Percentiles rank a stretch among this genome's conserved stretches.
Evolutionary conservation across 2,329 filamentous ascomycete species (phyloP).

Genomic region (Phialemonium atrogriseum): DNA sequence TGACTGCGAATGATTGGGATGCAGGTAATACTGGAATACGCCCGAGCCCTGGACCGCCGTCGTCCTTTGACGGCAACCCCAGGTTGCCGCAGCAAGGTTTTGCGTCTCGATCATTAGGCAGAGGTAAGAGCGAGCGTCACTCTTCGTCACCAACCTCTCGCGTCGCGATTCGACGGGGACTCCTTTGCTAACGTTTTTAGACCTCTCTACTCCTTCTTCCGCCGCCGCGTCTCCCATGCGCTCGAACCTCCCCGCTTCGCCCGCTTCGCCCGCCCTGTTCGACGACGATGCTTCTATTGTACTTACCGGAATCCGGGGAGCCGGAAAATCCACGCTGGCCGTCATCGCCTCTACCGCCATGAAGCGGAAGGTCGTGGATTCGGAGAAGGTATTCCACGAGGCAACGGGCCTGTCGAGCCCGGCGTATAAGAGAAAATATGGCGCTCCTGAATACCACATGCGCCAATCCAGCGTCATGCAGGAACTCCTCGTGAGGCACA

Average conservation of each 20-base stretch:
- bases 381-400: constrained; percentile 60
- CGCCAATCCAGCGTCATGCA: constrained; percentile 56
- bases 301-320: constrained; percentile 63
- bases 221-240: too few species aligned
- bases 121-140: too few species aligned
- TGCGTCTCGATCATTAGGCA: too few species aligned
- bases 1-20: constrained; percentile 18
- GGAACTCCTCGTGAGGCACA: constrained; percentile 49
- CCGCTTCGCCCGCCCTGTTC: constrained; percentile 37
- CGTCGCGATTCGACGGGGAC: too few species aligned
- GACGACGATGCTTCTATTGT: constrained; percentile 60
- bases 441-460: constrained; percentile 52
- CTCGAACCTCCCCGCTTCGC: too few species aligned
- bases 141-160: too few species aligned
- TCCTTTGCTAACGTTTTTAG: too few species aligned
- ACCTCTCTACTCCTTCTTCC: too few species aligned
- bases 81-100: too few species aligned
- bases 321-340: constrained; percentile 68
- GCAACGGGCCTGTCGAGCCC: constrained; percentile 52
- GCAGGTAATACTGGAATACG: too few species aligned
- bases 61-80: too few species aligned
- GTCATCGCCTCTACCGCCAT: constrained; percentile 68
- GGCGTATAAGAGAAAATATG: constrained; percentile 55
- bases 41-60: too few species aligned
- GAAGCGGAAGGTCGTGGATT: constrained; percentile 59